Percentiles rank a stretch among this genome's conserved stretches.
phyloP scores from a whole-genome alignment of 805 yeast genomes.

The Candida golubevii region DNA sequence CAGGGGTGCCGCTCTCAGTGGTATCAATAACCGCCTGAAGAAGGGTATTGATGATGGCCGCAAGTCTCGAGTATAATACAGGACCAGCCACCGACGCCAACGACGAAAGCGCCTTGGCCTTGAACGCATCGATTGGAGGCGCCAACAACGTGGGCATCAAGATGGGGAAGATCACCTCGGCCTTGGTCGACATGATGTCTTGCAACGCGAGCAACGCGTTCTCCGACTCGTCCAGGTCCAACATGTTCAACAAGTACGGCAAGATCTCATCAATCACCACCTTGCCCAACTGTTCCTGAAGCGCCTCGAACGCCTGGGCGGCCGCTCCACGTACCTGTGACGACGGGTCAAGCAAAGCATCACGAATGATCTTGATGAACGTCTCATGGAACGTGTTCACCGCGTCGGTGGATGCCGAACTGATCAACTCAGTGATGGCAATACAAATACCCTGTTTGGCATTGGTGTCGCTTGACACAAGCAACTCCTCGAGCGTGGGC shows the following conservation, averaged over 20 bases:
- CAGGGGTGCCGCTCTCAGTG: slow-evolving; percentile 30
- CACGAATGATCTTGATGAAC: slow-evolving; percentile 71
- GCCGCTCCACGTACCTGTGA: slow-evolving; percentile 83
- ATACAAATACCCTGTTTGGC: slow-evolving; percentile 95
- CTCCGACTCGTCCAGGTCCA: slow-evolving; percentile 44
- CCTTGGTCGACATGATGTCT: slow-evolving; percentile 86
- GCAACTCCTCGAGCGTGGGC: slow-evolving; percentile 74
- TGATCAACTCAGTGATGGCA: slow-evolving; percentile 81
- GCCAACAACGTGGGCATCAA: slow-evolving; percentile 78
- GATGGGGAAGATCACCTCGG: slow-evolving; percentile 91
- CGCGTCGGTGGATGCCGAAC: slow-evolving; percentile 61
- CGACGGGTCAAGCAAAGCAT: slow-evolving; percentile 71
- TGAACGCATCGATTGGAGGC: slow-evolving; percentile 77
- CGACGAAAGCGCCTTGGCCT: slow-evolving; percentile 83
- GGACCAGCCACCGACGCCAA: slow-evolving; percentile 88
- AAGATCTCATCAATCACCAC: slow-evolving; percentile 83
- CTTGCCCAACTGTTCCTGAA: slow-evolving; percentile 78
- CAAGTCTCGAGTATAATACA: slow-evolving; percentile 68
- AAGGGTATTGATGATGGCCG: slow-evolving; percentile 69
- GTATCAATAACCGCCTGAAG: slow-evolving; percentile 52
- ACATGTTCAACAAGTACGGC: slow-evolving; percentile 72
- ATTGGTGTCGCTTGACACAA: slow-evolving; percentile 63
- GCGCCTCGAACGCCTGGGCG: slow-evolving; percentile 82
- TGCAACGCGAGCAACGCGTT: slow-evolving; percentile 54
- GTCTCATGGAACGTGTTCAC: slow-evolving; percentile 60